Evolutionary conservation across 176 grass and related monocot genomes (phyloP).

Genomic region (Areca catechu): DNA sequence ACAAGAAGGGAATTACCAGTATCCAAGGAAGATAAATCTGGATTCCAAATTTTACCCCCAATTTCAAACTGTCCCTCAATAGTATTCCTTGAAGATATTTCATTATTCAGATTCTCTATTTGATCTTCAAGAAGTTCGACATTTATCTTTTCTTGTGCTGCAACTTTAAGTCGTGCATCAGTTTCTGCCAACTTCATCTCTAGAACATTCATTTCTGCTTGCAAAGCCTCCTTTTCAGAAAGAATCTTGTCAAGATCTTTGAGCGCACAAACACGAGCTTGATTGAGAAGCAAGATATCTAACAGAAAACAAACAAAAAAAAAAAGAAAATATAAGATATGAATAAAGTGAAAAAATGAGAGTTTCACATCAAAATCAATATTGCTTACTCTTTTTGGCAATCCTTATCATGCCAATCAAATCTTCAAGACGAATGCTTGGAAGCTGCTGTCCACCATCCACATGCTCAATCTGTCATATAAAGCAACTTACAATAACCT

Average conservation of each 20-base stretch:
- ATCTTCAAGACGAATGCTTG: conserved; percentile 54
- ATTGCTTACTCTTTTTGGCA: conserved; percentile 60
- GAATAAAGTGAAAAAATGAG: conserved; percentile 14
- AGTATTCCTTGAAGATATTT: conserved; percentile 27
- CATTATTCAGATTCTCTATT: conserved; percentile 21
- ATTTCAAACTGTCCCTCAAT: conserved; percentile 11
- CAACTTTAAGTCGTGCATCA: conserved; percentile 29
- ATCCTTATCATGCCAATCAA: conserved; percentile 61
- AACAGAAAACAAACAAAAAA: conserved; percentile 15
- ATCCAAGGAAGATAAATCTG: background rate
- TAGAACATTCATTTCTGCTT: conserved; percentile 52
- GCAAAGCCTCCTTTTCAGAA: conserved; percentile 73
- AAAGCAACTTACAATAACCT: conserved; percentile 4
- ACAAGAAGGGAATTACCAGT: conserved; percentile 21
- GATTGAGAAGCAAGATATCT: conserved; percentile 96
- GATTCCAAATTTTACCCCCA: no score
- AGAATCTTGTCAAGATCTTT: conserved; percentile 68
- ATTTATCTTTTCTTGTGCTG: conserved; percentile 31
- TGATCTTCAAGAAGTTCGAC: conserved; percentile 31
- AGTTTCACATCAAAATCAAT: conserved; percentile 5
- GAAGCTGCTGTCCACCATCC: conserved; percentile 21
- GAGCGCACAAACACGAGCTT: conserved; percentile 65
- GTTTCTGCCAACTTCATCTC: conserved; percentile 63
- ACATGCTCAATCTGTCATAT: conserved; percentile 31
- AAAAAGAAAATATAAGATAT: conserved; percentile 7